Conservation (phyloP, 495 filamentous ascomycete species). For the Pseudoneurospora amorphoporcata region DNA sequence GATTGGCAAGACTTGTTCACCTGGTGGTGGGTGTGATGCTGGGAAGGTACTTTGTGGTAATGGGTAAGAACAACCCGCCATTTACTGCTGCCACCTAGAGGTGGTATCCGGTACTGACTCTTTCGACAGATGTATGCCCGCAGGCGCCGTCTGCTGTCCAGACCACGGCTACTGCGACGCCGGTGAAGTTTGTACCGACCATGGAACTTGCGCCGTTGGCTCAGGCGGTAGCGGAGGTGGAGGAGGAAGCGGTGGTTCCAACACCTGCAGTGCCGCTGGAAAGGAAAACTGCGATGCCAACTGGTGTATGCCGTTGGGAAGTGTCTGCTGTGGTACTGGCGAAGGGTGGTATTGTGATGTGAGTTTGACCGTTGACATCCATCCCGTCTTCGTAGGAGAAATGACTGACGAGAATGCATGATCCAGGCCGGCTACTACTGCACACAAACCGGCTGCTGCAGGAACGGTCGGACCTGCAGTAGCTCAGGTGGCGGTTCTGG, state of each 20-base stretch:
- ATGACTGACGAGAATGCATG: background rate
- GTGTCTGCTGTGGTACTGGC: constrained; percentile 5
- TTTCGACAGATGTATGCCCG: constrained; percentile 13
- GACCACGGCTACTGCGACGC: constrained; percentile 13
- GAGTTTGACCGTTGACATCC: background rate
- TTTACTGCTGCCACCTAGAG: no score
- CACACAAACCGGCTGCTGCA: constrained; percentile 8
- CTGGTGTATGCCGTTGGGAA: constrained; percentile 7
- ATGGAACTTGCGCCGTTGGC: background rate
- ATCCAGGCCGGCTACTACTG: constrained; percentile 11
- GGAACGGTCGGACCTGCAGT: constrained; percentile 4
- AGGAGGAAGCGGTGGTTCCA: background rate
- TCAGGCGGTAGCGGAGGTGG: background rate
- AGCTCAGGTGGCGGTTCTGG: background rate
- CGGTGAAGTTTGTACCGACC: constrained; percentile 4
- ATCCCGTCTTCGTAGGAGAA: background rate
- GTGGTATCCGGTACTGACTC: background rate
- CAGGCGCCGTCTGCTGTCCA: constrained; percentile 10
- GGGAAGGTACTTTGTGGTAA: constrained; percentile 4
- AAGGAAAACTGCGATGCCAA: background rate
- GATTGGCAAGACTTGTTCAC: constrained; percentile 9
- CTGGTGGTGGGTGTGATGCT: constrained; percentile 4
- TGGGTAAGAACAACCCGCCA: background rate
- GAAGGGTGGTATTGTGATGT: constrained; percentile 10
- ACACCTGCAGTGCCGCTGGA: background rate